Conservation (phyloP, 345 rosid species). For the Pugionium cornutum region DNA sequence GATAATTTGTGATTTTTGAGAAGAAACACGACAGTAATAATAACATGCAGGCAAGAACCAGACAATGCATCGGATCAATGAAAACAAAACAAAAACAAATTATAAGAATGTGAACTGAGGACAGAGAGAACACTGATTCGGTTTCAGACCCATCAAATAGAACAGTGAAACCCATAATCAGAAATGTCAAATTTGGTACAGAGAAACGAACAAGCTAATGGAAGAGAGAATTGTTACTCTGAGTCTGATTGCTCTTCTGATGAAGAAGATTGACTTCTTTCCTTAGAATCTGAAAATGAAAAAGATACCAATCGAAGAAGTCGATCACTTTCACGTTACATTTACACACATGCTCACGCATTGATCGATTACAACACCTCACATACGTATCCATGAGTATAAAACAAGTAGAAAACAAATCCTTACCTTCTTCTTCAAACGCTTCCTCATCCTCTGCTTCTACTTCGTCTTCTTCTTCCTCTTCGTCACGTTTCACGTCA, state of each 20-base stretch:
- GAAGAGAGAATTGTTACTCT: conserved; percentile 48
- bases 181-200: conserved; percentile 18
- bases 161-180: conserved; percentile 32
- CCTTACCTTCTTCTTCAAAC: conserved; percentile 36
- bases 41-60: conserved; percentile 47
- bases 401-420: background rate
- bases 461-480: conserved; percentile 40
- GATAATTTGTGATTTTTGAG: conserved; percentile 4
- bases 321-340: conserved; percentile 26
- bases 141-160: conserved; percentile 25
- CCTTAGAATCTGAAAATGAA: conserved; percentile 55
- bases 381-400: conserved; percentile 1
- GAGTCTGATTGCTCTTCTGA: conserved; percentile 58
- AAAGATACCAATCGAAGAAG: conserved; percentile 11
- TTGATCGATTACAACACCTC: conserved; percentile 12
- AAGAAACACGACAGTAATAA: conserved; percentile 17
- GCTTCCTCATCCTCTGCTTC: conserved; percentile 34
- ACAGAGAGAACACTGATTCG: conserved; percentile 15
- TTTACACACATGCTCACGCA: conserved; percentile 31
- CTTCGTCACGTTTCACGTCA: conserved; percentile 36
- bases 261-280: conserved; percentile 48
- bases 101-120: background rate
- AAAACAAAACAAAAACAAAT: background rate
- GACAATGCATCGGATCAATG: conserved; percentile 22
- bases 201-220: conserved; percentile 16